phyloP scores from a whole-genome alignment of 2,329 filamentous ascomycete genomes.

The Paracoccidioides brasiliensis region DNA sequence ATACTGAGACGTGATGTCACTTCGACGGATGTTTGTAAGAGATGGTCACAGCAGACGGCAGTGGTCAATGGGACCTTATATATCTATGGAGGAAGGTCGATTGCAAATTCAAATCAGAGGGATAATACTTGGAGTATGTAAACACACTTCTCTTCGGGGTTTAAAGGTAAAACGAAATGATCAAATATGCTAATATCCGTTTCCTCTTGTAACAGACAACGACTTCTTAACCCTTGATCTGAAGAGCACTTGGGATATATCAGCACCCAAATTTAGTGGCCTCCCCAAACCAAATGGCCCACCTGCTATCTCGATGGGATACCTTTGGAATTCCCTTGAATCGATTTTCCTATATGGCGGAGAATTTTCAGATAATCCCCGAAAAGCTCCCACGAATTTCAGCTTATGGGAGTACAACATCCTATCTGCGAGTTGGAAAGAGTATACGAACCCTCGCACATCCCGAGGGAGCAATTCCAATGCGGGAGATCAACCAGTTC shows the following conservation, averaged over 20 bases:
- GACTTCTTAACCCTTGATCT: slow-evolving; percentile 61
- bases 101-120: slow-evolving; percentile 43
- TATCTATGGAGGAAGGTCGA: slow-evolving; percentile 60
- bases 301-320: slow-evolving; percentile 58
- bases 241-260: slow-evolving; percentile 57
- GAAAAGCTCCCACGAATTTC: slow-evolving; percentile 43
- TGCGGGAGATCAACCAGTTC: slow-evolving; percentile 42
- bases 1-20: slow-evolving; percentile 24
- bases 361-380: slow-evolving; percentile 53
- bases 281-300: slow-evolving; percentile 54
- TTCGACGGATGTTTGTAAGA: slow-evolving; percentile 45
- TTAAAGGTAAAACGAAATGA: not conserved
- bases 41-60: slow-evolving; percentile 55
- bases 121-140: slow-evolving; percentile 55
- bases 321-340: slow-evolving; percentile 60
- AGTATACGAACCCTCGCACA: slow-evolving; percentile 48
- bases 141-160: not conserved
- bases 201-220: slow-evolving; percentile 40
- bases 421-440: slow-evolving; percentile 45
- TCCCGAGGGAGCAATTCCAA: slow-evolving; percentile 52
- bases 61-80: slow-evolving; percentile 64
- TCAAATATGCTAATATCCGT: not conserved
- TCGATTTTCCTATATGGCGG: slow-evolving; percentile 63
- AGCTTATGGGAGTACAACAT: slow-evolving; percentile 62
- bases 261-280: slow-evolving; percentile 48